A percentile compares a stretch with the other conserved stretches of the same genome.
Evolutionary conservation across 1,284 basidiomycete species (phyloP).

Genomic region (Pseudozyma hubeiensis): DNA sequence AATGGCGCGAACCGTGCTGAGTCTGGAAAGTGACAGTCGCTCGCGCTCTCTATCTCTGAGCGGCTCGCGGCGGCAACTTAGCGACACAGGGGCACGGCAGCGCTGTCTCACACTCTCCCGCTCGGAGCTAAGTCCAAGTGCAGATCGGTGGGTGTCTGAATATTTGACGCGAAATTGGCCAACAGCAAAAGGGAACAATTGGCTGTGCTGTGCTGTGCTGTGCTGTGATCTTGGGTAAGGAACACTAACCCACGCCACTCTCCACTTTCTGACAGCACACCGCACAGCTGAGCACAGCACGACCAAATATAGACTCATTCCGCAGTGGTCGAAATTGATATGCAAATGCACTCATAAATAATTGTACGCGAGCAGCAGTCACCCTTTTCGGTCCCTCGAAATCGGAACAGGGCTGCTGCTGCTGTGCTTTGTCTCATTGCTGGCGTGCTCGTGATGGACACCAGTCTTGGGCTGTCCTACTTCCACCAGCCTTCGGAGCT

Average conservation of each 20-base stretch:
- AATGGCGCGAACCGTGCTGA: constrained; percentile 1
- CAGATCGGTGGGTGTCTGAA: too few relatives aligned
- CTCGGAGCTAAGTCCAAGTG: constrained; percentile 1
- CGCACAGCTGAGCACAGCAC: background rate
- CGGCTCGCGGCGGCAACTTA: background rate
- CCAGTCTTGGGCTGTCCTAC: background rate
- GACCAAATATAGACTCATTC: background rate
- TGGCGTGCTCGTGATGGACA: background rate
- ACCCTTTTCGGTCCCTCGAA: background rate
- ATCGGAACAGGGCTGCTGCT: background rate
- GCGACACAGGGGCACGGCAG: background rate
- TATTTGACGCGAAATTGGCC: too few relatives aligned
- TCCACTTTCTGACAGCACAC: background rate
- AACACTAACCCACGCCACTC: background rate
- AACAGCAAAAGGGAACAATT: background rate
- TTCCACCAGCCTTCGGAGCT: too few relatives aligned
- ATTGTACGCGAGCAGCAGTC: too few relatives aligned
- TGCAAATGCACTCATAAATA: too few relatives aligned
- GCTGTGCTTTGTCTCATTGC: background rate
- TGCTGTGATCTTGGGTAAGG: background rate
- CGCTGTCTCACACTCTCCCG: background rate
- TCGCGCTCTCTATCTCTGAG: too few relatives aligned
- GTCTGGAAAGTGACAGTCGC: background rate
- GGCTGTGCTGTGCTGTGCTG: background rate
- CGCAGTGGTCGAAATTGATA: background rate